Evolutionary conservation across 2,329 filamentous ascomycete genomes (phyloP).

Genomic region (Escovopsis sp.): DNA sequence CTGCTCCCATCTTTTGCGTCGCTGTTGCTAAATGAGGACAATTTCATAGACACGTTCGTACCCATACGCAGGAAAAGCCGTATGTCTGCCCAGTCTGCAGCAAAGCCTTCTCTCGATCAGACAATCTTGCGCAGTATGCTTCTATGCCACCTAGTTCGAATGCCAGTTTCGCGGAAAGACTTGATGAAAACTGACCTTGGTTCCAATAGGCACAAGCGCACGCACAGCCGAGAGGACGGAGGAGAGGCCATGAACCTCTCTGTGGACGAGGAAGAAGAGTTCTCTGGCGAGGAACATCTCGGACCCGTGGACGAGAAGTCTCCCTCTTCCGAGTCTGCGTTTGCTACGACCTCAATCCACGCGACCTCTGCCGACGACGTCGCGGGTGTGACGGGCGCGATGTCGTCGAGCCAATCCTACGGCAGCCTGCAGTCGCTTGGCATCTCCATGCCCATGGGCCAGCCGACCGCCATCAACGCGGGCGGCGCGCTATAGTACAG

Average conservation of each 20-base stretch:
- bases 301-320: conserved; percentile 68
- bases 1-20: no score
- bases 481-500: conserved; percentile 27
- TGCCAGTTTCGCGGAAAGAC: no score
- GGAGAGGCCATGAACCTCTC: conserved; percentile 47
- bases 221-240: conserved; percentile 49
- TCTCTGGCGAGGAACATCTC: conserved; percentile 67
- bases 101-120: conserved; percentile 96
- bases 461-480: conserved; percentile 31
- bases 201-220: conserved; percentile 62
- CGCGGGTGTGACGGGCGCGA: conserved; percentile 7
- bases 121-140: conserved; percentile 93
- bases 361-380: conserved; percentile 22
- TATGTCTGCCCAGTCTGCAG: conserved; percentile 96
- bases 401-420: conserved; percentile 23
- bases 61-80: conserved; percentile 96
- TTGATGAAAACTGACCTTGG: conserved; percentile 6
- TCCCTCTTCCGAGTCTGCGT: conserved; percentile 50
- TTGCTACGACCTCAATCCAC: conserved; percentile 38
- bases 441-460: conserved; percentile 50
- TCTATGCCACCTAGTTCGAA: conserved; percentile 15
- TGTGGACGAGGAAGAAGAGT: conserved; percentile 76
- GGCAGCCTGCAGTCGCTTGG: conserved; percentile 46
- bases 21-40: no score
- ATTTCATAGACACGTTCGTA: conserved; percentile 95